phyloP scores from a whole-genome alignment of 352 stramenopile species.

The Blastocystis hominis region DNA sequence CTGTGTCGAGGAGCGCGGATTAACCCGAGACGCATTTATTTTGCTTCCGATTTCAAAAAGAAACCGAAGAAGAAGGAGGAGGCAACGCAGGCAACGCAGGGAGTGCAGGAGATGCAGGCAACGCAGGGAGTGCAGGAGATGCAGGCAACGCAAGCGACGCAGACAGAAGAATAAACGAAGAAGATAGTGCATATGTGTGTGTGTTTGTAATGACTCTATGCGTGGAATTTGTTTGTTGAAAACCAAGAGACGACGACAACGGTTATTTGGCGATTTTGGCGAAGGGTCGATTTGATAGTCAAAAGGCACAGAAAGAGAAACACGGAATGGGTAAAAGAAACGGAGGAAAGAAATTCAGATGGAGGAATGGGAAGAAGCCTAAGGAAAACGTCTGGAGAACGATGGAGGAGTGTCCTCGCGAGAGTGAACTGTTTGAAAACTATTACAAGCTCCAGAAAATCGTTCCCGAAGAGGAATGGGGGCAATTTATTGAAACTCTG shows the following conservation, averaged over 20 bases:
- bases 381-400: conserved; percentile 54
- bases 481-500: conserved; percentile 76
- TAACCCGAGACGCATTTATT: background rate
- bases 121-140: background rate
- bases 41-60: background rate
- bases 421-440: conserved; percentile 66
- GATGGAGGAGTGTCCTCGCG: conserved; percentile 32
- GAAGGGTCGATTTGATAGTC: background rate
- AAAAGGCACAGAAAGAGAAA: background rate
- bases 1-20: background rate
- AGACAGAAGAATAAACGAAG: background rate
- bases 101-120: background rate
- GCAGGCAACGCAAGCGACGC: background rate
- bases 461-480: conserved; percentile 73
- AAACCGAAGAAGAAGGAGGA: background rate
- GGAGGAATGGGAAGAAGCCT: conserved; percentile 45
- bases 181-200: background rate
- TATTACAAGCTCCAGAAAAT: conserved; percentile 78
- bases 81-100: background rate
- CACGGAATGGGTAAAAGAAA: conserved; percentile 5
- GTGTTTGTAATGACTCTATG: background rate
- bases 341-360: background rate
- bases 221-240: conserved; percentile 7
- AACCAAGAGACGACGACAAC: background rate
- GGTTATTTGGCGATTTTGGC: background rate